Evolutionary conservation across 805 yeast genomes (phyloP), one percentile per base, ranked within the genome.

Genomic region (Kodamaea neixiangensis): DNA sequence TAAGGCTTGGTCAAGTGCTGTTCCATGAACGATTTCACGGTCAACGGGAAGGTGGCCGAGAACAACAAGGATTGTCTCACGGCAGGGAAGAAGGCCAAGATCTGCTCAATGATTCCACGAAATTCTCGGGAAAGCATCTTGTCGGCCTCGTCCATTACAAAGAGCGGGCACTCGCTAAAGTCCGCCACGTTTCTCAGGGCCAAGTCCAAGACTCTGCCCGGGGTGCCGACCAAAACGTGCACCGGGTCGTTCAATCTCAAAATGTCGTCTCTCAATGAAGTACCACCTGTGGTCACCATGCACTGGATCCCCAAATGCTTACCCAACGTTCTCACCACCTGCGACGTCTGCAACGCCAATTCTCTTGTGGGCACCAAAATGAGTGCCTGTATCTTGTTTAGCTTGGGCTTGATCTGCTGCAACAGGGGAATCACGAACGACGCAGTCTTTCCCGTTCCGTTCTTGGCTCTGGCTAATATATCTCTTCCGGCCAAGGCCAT

Each of bases 271-370:
- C 87, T 86, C 59, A 94, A 78, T 51, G 87, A 82, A 43, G 99
- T 94, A 65, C 99, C 99, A 70, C 99, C 99, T 10, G 98, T 94
- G 71, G 98, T 87, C 51, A 93, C 97, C 98, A 94, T 93, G 65
- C 94, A 90, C 66, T 92, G 86, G 58, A 91, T 77, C 29, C 91
- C 93, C 69, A 94, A 77, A 69, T 94, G 98, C 67, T 91, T 91
- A 53, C 97, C 97, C 56, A 94, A 78, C 10, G 98, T 92, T 71
- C 93, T 87, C 49, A 94, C 97, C 29, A 94, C 99, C 70, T 93
- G 97, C 9, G 97, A 90, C 5, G 98, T 94, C 73, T 94, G 99
- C 63, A 94, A 78, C 2, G 99, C 99, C 64, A 94, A 82, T 71
- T 94, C 99, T 80, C 99, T 88, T 11, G 99, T 94, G 61, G 99